phyloP scores from a whole-genome alignment of 306 rosid genomes.

The Vicia villosa region DNA sequence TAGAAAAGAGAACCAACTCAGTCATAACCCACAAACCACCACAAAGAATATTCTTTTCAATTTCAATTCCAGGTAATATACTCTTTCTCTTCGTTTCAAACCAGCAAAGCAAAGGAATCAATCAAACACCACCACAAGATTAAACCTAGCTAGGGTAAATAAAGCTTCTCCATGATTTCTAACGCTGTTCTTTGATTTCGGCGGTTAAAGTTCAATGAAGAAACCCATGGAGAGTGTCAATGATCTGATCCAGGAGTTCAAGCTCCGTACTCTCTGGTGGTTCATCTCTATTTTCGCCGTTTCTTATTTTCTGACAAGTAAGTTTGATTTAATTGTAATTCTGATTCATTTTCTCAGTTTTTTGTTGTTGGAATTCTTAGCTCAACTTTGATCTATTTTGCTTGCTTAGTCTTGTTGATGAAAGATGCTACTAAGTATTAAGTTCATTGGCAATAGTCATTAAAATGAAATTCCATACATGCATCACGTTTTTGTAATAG shows the following conservation, averaged over 20 bases:
- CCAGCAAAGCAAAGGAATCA: neutral
- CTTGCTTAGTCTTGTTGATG: neutral
- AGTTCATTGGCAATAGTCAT: neutral
- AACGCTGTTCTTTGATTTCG: neutral
- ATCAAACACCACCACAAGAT: neutral
- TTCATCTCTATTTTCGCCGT: constrained; percentile 72
- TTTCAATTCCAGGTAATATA: neutral
- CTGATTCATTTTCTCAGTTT: too few relatives aligned
- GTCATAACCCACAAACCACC: neutral
- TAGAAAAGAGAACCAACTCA: neutral
- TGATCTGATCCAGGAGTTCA: constrained; percentile 84
- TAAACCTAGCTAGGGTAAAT: neutral
- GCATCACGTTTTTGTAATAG: constrained; percentile 12
- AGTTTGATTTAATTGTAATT: too few relatives aligned
- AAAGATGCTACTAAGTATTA: neutral
- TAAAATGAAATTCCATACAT: constrained; percentile 2
- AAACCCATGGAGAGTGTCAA: constrained; percentile 59
- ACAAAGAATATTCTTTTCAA: neutral
- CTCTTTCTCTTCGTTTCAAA: neutral
- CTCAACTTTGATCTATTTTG: too few relatives aligned
- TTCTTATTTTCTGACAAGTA: constrained; percentile 81
- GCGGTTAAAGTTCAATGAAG: constrained; percentile 35
- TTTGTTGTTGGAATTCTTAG: too few relatives aligned
- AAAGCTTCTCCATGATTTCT: neutral
- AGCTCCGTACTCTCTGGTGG: constrained; percentile 92